Evolutionary conservation across 768 basidiomycete genomes (phyloP).

Genomic region (Naematelia aurantialba): DNA sequence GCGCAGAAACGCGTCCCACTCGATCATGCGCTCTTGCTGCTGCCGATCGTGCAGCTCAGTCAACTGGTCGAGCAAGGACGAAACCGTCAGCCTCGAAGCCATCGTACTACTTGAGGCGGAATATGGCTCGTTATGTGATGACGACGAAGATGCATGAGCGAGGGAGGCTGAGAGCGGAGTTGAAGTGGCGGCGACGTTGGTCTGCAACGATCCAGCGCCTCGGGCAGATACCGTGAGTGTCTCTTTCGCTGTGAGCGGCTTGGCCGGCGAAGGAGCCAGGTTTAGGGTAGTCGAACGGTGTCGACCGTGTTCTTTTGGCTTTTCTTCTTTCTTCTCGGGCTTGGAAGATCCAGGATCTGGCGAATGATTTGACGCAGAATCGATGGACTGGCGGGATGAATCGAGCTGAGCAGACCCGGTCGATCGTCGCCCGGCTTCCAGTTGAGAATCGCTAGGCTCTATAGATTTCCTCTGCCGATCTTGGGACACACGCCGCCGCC

Average conservation of each 20-base stretch:
- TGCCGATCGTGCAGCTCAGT: slow-evolving; percentile 77
- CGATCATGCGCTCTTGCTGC: slow-evolving; percentile 60
- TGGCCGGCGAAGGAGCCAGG: slow-evolving; percentile 37
- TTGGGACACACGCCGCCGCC: slow-evolving; percentile 14
- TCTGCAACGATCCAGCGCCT: slow-evolving; percentile 30
- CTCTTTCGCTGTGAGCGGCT: slow-evolving; percentile 37
- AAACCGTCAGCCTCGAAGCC: slow-evolving; percentile 56
- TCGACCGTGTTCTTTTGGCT: slow-evolving; percentile 5
- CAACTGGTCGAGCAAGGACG: slow-evolving; percentile 67
- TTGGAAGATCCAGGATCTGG: not conserved
- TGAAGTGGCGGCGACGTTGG: slow-evolving; percentile 8
- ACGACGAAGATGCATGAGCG: not conserved
- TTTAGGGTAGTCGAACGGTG: slow-evolving; percentile 30
- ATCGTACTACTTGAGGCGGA: not conserved
- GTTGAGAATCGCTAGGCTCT: slow-evolving; percentile 10
- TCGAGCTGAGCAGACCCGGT: slow-evolving; percentile 1
- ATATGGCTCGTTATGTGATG: not conserved
- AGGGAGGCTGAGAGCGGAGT: slow-evolving; percentile 11
- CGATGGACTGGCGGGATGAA: slow-evolving; percentile 25
- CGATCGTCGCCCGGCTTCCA: slow-evolving; percentile 1
- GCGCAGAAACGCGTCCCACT: slow-evolving; percentile 81
- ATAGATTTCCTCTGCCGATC: not conserved
- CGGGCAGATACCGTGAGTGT: slow-evolving; percentile 40
- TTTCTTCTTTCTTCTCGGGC: not conserved
- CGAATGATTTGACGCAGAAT: slow-evolving; percentile 11